Evolutionary conservation across 2,329 filamentous ascomycete species (phyloP).

Genomic region (Neonectria faginata): DNA sequence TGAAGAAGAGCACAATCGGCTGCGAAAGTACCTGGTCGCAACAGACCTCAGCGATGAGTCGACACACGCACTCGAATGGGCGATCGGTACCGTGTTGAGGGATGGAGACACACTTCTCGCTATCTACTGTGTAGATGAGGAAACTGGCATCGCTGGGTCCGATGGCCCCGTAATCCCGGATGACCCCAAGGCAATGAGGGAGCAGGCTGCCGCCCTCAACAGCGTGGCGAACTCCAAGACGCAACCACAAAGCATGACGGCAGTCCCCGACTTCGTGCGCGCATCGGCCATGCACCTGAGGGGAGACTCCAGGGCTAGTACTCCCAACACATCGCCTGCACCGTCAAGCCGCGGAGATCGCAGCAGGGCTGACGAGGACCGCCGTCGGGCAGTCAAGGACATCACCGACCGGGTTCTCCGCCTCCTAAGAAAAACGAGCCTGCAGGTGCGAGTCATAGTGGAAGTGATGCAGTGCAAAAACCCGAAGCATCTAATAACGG

Average conservation of each 20-base stretch:
- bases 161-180: constrained; percentile 72
- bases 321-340: constrained; percentile 60
- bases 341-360: constrained; percentile 62
- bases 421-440: constrained; percentile 86
- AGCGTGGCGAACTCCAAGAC: constrained; percentile 64
- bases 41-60: constrained; percentile 96
- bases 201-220: constrained; percentile 79
- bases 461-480: constrained; percentile 99
- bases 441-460: constrained; percentile 93
- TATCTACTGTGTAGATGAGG: constrained; percentile 94
- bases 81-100: constrained; percentile 91
- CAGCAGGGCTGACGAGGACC: constrained; percentile 78
- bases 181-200: constrained; percentile 79
- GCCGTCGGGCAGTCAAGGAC: constrained; percentile 81
- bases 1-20: constrained; percentile 80
- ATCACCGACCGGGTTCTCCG: constrained; percentile 89
- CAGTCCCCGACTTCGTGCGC: constrained; percentile 51
- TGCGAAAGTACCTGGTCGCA: constrained; percentile 94
- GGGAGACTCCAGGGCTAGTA: constrained; percentile 47
- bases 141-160: constrained; percentile 68
- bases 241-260: constrained; percentile 47
- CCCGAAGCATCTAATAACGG: constrained; percentile 93
- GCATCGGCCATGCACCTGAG: constrained; percentile 45
- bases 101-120: constrained; percentile 95
- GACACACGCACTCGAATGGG: constrained; percentile 96